Percentiles rank a stretch among this genome's conserved stretches.
Evolutionary conservation across 805 yeast genomes (phyloP).

Genomic region (Metschnikowia colocasiae): DNA sequence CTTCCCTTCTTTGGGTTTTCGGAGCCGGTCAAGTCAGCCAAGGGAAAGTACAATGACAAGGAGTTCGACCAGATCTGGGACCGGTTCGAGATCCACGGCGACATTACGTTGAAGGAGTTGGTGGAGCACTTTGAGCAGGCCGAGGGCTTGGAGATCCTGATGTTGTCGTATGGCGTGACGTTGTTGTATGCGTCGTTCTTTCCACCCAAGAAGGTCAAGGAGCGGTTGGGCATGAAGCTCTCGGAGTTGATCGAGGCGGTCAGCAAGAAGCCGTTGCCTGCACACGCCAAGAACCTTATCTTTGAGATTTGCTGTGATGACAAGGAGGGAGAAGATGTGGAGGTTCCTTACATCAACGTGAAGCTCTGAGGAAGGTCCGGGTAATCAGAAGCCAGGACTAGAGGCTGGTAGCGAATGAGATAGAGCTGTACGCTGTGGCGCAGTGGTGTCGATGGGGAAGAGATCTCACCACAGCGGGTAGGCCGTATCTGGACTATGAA

Average conservation of each 20-base stretch:
- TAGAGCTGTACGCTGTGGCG: no score
- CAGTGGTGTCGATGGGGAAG: no score
- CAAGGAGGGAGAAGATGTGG: conserved; percentile 89
- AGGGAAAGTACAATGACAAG: conserved; percentile 75
- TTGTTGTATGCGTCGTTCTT: conserved; percentile 88
- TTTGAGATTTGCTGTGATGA: conserved; percentile 93
- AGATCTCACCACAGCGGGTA: no score
- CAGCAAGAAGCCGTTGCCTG: conserved; percentile 75
- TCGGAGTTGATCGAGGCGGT: conserved; percentile 80
- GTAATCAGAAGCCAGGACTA: no score
- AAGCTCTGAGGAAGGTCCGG: conserved; percentile 26
- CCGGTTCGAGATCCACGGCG: conserved; percentile 77
- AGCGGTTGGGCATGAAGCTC: conserved; percentile 62
- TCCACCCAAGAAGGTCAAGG: conserved; percentile 86
- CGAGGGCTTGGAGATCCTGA: conserved; percentile 83
- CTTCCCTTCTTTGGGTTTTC: conserved; percentile 95
- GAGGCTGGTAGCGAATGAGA: no score
- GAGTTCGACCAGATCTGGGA: conserved; percentile 92
- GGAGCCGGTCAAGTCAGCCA: conserved; percentile 86
- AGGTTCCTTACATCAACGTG: conserved; percentile 82
- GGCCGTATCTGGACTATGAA: no score
- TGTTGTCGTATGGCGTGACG: conserved; percentile 90
- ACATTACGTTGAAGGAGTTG: conserved; percentile 69
- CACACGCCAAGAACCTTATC: conserved; percentile 71
- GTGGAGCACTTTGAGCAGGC: conserved; percentile 71